A percentile compares a stretch with the other conserved stretches of the same genome.
phyloP scores from a whole-genome alignment of 2,329 filamentous ascomycete genomes.

The Lachnellula occidentalis region DNA sequence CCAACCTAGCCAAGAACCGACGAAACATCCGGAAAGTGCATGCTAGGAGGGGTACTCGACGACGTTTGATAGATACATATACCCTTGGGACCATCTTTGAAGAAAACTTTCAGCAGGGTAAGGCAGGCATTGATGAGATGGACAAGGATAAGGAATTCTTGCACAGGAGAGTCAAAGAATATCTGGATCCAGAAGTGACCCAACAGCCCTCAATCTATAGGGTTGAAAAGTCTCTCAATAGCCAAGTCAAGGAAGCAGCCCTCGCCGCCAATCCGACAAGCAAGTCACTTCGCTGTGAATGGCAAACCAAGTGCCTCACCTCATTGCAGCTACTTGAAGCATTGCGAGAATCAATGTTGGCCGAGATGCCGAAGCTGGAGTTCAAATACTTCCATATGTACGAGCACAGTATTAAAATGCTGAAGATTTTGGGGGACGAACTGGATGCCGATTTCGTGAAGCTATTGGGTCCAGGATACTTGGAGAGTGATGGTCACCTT shows the following conservation, averaged over 20 bases:
- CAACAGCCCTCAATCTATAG: background rate
- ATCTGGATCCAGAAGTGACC: background rate
- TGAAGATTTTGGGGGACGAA: background rate
- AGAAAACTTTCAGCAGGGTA: background rate
- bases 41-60: background rate
- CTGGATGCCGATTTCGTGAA: constrained; percentile 5
- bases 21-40: background rate
- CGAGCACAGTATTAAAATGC: constrained; percentile 1
- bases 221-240: constrained; percentile 5
- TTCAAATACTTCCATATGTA: constrained; percentile 13
- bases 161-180: background rate
- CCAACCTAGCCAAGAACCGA: constrained; percentile 1
- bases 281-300: constrained; percentile 1
- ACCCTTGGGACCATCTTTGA: background rate
- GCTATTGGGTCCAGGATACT: background rate
- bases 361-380: constrained; percentile 2
- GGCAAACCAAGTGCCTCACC: background rate
- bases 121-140: background rate
- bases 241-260: constrained; percentile 2
- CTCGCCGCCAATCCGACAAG: background rate
- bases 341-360: background rate
- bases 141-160: background rate
- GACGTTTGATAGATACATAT: no score
- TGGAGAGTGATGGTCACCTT: constrained; percentile 6
- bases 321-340: constrained; percentile 4